A percentile compares a stretch with the other conserved stretches of the same genome.
Conservation (phyloP, 495 filamentous ascomycete genomes). For the Neurospora sp. region DNA sequence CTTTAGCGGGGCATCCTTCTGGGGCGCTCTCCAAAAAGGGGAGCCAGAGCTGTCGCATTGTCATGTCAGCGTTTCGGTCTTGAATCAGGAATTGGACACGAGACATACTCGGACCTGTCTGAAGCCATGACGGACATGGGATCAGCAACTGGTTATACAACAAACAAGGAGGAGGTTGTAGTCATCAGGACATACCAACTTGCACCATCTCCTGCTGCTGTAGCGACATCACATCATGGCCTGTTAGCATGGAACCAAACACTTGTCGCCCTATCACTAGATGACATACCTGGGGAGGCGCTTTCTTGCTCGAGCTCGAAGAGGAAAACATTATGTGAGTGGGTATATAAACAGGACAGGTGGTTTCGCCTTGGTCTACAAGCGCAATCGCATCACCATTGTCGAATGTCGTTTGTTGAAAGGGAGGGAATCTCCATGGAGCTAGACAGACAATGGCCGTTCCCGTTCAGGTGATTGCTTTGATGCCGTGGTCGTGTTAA, state of each 20-base stretch:
- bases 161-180: slow-evolving; percentile 9
- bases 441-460: neutral
- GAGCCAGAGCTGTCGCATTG: slow-evolving; percentile 53
- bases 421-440: neutral
- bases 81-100: neutral
- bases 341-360: neutral
- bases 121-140: slow-evolving; percentile 21
- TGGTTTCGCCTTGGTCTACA: neutral
- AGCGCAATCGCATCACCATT: neutral
- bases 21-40: slow-evolving; percentile 77
- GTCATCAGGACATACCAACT: slow-evolving; percentile 61
- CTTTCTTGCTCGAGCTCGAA: slow-evolving; percentile 54
- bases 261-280: neutral
- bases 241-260: slow-evolving; percentile 14
- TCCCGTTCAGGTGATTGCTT: neutral
- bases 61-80: neutral
- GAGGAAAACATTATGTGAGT: slow-evolving; percentile 43
- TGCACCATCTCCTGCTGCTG: slow-evolving; percentile 88
- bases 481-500: neutral
- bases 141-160: slow-evolving; percentile 4
- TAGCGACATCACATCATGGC: slow-evolving; percentile 20
- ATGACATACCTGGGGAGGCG: slow-evolving; percentile 57
- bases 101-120: slow-evolving; percentile 55
- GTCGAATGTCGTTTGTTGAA: neutral
- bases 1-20: slow-evolving; percentile 42